Evolutionary conservation across 768 basidiomycete species (phyloP), one percentile per base, ranked within the genome.

Genomic region (Brasilioporus rufonigricans): DNA sequence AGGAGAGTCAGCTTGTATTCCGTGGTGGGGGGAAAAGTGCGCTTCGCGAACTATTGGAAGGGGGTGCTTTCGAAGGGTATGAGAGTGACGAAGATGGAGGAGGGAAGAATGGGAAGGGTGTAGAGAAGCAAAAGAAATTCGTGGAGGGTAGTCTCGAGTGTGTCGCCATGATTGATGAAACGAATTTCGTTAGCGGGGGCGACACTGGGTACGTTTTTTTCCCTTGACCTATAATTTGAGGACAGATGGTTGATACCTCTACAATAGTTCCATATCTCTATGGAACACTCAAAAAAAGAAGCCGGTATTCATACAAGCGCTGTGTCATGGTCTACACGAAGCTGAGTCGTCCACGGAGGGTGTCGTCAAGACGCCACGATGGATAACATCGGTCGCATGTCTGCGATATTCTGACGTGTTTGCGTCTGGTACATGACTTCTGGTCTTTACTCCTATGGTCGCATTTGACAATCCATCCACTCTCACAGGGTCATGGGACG

Each of bases 251-350:
- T 52, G 23, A 63, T 12, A 27, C 12, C 36, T 16, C 10, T 13
- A 8, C 26, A 26, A 32, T 57, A 56, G 95, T 0, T 88, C 94
- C n/a, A 86, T 99, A 65, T 90, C 82, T 56, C 79, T 99, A 5
- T 99, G 96, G 94, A 83, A 80, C 29, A 97, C 84, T 11, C 80
- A 82, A 57, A 96, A 93, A 79, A 98, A 98, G 77, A 98, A 98
- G 72, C 93, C 97, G 0, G 74, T 96, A 41, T 97, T 91, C 71
- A 91, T 87, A 0, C 83, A 89, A 54, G 78, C 87, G 7, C 74
- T 98, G 43, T 91, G 93, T 4, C 97, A 99, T 68, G 97, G 97
- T 5, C 72, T 94, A 41, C 80, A 89, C 60, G 83, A 89, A 68
- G 75, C 77, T 7, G 71, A 78, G 14, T 89, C 88, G 1, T 82